Percentiles rank a stretch among this genome's conserved stretches.
These are phyloP conservation scores for Phytopythium sindhum DNA, from an alignment of 352 stramenopile genomes.

Conservation along the genomic window DNA sequence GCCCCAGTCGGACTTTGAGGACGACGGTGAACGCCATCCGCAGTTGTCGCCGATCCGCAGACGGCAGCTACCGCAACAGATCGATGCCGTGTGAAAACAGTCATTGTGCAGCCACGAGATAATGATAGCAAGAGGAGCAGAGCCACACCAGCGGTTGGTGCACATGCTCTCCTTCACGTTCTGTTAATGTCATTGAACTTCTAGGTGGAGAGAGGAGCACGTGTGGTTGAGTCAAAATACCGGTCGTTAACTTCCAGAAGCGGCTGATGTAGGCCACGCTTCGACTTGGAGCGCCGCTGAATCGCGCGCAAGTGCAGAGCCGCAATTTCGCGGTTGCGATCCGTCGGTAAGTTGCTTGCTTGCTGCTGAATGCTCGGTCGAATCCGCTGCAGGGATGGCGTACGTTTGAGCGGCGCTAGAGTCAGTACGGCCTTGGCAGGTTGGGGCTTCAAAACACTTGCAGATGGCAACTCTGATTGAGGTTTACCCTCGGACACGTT, in stretches of 20 bases:
- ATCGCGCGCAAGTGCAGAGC: constrained; percentile 51
- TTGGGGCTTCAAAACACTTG: constrained; percentile 9
- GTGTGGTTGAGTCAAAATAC: constrained; percentile 1
- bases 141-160: not conserved
- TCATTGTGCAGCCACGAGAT: not conserved
- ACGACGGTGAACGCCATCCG: constrained; percentile 16
- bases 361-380: constrained; percentile 3
- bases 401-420: constrained; percentile 15
- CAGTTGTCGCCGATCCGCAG: constrained; percentile 34
- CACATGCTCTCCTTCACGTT: not conserved
- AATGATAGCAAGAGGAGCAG: not conserved
- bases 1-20: constrained; percentile 6
- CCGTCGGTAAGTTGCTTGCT: constrained; percentile 17
- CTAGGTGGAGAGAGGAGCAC: not conserved
- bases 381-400: constrained; percentile 10
- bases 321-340: constrained; percentile 69
- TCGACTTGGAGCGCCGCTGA: constrained; percentile 44
- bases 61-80: constrained; percentile 18
- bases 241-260: constrained; percentile 30
- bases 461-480: not conserved
- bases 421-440: constrained; percentile 9
- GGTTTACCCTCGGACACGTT: not conserved
- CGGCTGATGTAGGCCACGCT: constrained; percentile 23
- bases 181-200: not conserved
- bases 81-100: constrained; percentile 27